A percentile compares a stretch with the other conserved stretches of the same genome.
Evolutionary conservation across 2,329 filamentous ascomycete genomes (phyloP).

Genomic region (Geosmithia flava): DNA sequence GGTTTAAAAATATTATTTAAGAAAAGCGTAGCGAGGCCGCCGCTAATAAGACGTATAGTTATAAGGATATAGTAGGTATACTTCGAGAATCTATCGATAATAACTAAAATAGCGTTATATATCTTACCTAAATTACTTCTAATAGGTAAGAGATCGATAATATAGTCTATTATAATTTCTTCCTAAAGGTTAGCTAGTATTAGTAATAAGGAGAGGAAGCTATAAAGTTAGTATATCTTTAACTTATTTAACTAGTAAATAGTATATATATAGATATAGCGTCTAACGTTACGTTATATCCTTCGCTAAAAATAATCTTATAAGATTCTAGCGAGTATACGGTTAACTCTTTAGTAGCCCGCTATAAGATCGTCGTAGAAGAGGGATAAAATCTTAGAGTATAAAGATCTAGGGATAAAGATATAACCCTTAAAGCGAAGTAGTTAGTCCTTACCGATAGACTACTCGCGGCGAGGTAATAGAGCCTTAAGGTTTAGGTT

Average conservation of each 20-base stretch:
- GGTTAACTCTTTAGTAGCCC: too few species aligned
- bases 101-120: too few species aligned
- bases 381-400: too few species aligned
- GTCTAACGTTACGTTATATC: too few species aligned
- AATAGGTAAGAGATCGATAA: not conserved
- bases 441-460: too few species aligned
- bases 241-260: not conserved
- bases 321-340: not conserved
- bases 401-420: too few species aligned
- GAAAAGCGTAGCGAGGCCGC: too few species aligned
- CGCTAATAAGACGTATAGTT: not conserved
- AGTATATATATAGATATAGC: too few species aligned
- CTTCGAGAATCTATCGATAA: not conserved
- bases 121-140: not conserved
- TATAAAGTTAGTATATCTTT: not conserved
- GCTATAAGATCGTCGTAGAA: too few species aligned
- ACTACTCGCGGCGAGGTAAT: too few species aligned
- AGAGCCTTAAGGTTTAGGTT: too few species aligned
- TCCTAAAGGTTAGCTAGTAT: not conserved
- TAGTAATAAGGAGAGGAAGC: not conserved
- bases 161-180: not conserved
- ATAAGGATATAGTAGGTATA: not conserved
- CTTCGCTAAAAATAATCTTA: not conserved
- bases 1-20: not conserved
- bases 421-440: too few species aligned